Evolutionary conservation across 2,329 filamentous ascomycete genomes (phyloP), one percentile per base, ranked within the genome.

Genomic region (Botryotinia convoluta): DNA sequence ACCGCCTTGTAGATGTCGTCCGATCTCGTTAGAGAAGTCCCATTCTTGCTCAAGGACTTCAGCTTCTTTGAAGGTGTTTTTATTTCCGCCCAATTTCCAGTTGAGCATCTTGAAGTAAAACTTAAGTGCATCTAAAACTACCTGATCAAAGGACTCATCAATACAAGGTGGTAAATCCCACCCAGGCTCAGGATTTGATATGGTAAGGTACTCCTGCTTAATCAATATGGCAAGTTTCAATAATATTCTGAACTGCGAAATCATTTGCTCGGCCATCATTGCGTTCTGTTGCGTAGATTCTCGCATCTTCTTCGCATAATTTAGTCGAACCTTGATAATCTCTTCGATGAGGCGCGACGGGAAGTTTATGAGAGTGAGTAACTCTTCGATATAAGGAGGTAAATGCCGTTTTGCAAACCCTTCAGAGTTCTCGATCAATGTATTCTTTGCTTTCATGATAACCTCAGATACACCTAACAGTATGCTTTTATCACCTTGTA

Each of bases 21-120:
- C 96, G 73, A 99, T 93, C 78, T 95, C 91, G 79, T 98, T 98
- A 71, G 93, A 97, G 80, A 98, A 98, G 73, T 94, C 94, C 96
- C 96, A 99, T 83, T 99, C 96, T 79, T 97, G 94, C 81, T 98
- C 97, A 65, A 99, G 85, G 76, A 99, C 92, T 85, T 99, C 96
- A 10, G 96, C 96, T 82, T 99, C 96, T 81, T 98, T 98, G 87
- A 99, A 99, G 0, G 95, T 98, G 83, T 98, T 99, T 82, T 98
- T 98, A 85, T 98, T 98, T 72, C 94, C 93, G 78, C 93, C 95
- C 71, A 99, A 86, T 82, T 98, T 98, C 94, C 95, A 98, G 81
- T 98, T 98, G 62, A 99, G 86, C 88, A 99, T 95, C 82, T 95
- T 96, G 87, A 99, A 99, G 83, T 99, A 99, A 82, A 97, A 98